Base-by-base conservation (phyloP, 176 grass and related monocot species). In the Carex kokanica region DNA sequence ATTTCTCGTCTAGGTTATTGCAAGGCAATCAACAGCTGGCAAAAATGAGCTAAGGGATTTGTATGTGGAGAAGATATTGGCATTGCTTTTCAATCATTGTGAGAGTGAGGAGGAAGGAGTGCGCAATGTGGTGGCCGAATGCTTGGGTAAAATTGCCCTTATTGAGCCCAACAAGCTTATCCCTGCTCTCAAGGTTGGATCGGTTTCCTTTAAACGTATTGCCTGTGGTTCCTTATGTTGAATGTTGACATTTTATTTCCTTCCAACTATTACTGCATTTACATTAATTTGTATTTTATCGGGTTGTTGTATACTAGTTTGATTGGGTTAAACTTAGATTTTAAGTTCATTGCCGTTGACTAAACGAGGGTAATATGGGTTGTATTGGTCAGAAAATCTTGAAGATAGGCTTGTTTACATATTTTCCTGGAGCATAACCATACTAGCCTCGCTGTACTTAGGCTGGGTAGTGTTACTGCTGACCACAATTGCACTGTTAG, bases 101-200 rank as follows among this genome's bases (percentile, higher is more conserved):
- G 94, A 93, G 89, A 97, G 94, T 84, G 94, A 97, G n/a, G 94
- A 97, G 61, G 94, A 97, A 52, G 94, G 94, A 38, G 94, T 97
- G 78, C 94, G 94, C 65, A 97, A 97, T 91, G 94, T 97, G 54
- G 94, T 97, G 78, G 91, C 94, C 0, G 94, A 97, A 77, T 97
- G 94, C 75, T 87, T 97, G 92, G 94, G 94, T 21, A 97, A 97
- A 91, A 93, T 97, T 88, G 87, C 94, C 68, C 86, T 97, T 78
- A 93, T 97, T 34, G 89, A 97, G 74, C 94, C 94, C 51, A 90
- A 83, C 53, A 97, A 93, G 80, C 79, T 97, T 38, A 81, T 97
- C 17, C 94, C 94, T 84, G 91, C 89, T 59, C 84, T 97, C 17
- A 91, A 97, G 91, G 94, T 93, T 79, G 32, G 86, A 72, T 27